These are phyloP conservation scores for Candida succiphila DNA, from an alignment of 805 yeast species.

Conservation along the genomic window DNA sequence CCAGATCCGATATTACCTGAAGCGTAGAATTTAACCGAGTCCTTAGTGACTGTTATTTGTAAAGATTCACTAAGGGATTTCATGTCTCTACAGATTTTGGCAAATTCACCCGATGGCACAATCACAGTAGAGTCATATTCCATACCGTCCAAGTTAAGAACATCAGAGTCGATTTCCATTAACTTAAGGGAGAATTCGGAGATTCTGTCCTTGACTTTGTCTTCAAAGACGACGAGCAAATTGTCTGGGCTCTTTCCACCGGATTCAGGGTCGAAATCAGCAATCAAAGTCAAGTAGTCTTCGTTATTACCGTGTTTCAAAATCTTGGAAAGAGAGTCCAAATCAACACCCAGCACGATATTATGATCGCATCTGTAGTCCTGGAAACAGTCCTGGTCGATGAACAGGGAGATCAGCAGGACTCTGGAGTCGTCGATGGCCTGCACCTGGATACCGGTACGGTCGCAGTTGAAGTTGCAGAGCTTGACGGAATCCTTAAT, in stretches of 20 bases:
- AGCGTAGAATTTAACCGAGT: constrained; percentile 78
- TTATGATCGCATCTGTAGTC: constrained; percentile 95
- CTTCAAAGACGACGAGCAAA: constrained; percentile 80
- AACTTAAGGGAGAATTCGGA: constrained; percentile 86
- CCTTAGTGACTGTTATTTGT: constrained; percentile 80
- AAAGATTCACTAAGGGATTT: constrained; percentile 80
- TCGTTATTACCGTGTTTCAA: constrained; percentile 86
- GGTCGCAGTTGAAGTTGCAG: constrained; percentile 96
- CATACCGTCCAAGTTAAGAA: constrained; percentile 87
- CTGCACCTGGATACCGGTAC: constrained; percentile 88
- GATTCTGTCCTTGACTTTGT: constrained; percentile 79
- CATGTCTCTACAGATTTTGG: constrained; percentile 84
- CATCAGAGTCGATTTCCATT: constrained; percentile 95
- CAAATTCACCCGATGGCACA: constrained; percentile 82
- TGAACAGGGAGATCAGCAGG: constrained; percentile 74
- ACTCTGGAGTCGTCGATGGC: constrained; percentile 98
- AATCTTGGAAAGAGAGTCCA: constrained; percentile 79
- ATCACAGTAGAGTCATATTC: constrained; percentile 79
- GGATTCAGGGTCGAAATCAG: constrained; percentile 77
- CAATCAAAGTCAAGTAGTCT: constrained; percentile 79
- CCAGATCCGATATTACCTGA: constrained; percentile 93
- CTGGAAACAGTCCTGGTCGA: constrained; percentile 81
- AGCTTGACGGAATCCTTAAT: constrained; percentile 90
- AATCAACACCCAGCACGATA: constrained; percentile 83
- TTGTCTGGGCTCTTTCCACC: constrained; percentile 68